Evolutionary conservation across 179 eudicot genomes (phyloP).

Genomic region (Heliamphora pulchella): DNA sequence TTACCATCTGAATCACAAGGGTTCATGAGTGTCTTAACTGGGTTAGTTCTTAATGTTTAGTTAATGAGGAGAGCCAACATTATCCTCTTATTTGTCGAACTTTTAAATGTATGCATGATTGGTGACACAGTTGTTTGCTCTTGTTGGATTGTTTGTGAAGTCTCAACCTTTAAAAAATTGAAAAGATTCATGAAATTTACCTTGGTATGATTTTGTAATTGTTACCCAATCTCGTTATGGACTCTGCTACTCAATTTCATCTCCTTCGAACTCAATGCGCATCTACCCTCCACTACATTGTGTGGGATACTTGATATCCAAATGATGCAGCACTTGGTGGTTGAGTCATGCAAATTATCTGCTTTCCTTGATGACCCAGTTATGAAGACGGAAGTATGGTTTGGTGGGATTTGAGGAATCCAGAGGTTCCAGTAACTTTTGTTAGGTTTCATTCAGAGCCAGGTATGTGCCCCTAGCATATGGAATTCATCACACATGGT

Average conservation of each 20-base stretch:
- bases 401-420: constrained; percentile 89
- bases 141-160: not conserved
- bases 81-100: too few species aligned
- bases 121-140: not conserved
- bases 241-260: not conserved
- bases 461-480: constrained; percentile 29
- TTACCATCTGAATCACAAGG: constrained; percentile 61
- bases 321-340: too few species aligned
- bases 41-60: constrained; percentile 33
- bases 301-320: too few species aligned
- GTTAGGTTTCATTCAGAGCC: constrained; percentile 76
- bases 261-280: constrained; percentile 7
- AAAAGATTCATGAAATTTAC: too few species aligned
- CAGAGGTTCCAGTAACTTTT: constrained; percentile 50
- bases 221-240: not conserved
- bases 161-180: too few species aligned
- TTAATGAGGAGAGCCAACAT: too few species aligned
- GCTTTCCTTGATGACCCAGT: constrained; percentile 26
- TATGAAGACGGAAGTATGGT: constrained; percentile 79
- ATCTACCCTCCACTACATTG: too few species aligned
- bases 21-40: constrained; percentile 50
- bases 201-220: too few species aligned
- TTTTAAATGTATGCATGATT: too few species aligned
- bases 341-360: not conserved
- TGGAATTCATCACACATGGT: not conserved